These are phyloP conservation scores for Lasiodiplodia gonubiensis DNA, from an alignment of 2,329 filamentous ascomycete genomes.

Conservation along the genomic window DNA sequence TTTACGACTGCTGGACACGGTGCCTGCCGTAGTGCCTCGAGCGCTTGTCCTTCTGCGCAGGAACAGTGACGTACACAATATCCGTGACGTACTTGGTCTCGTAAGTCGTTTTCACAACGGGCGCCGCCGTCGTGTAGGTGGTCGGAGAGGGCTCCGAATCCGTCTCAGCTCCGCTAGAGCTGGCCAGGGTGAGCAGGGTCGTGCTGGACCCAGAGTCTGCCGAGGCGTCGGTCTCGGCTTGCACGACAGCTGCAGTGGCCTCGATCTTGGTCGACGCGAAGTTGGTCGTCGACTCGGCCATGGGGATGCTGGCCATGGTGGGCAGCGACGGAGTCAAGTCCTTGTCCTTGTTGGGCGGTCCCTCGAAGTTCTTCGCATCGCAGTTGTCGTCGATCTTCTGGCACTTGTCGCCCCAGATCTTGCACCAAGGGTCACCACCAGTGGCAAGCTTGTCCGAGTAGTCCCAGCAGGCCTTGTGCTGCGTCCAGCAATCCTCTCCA, in stretches of 20 bases:
- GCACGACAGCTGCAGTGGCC: neutral
- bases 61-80: constrained; percentile 14
- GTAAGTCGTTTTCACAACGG: constrained; percentile 6
- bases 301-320: constrained; percentile 29
- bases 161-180: neutral
- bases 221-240: neutral
- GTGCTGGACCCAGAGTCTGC: constrained; percentile 2
- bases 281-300: constrained; percentile 28
- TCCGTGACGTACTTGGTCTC: constrained; percentile 17
- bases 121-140: constrained; percentile 12
- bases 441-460: constrained; percentile 62
- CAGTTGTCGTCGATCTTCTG: constrained; percentile 50
- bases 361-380: constrained; percentile 48
- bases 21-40: constrained; percentile 18
- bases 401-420: constrained; percentile 69
- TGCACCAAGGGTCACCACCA: constrained; percentile 65
- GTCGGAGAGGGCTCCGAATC: constrained; percentile 1
- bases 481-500: constrained; percentile 34
- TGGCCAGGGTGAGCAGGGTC: neutral
- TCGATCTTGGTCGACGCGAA: neutral
- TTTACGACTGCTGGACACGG: constrained; percentile 12
- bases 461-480: constrained; percentile 52
- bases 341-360: constrained; percentile 52
- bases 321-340: constrained; percentile 43
- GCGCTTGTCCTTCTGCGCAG: constrained; percentile 11